These are phyloP conservation scores for Prototheca stagnorum DNA, from an alignment of 163 green algal species.

Conservation along the genomic window DNA sequence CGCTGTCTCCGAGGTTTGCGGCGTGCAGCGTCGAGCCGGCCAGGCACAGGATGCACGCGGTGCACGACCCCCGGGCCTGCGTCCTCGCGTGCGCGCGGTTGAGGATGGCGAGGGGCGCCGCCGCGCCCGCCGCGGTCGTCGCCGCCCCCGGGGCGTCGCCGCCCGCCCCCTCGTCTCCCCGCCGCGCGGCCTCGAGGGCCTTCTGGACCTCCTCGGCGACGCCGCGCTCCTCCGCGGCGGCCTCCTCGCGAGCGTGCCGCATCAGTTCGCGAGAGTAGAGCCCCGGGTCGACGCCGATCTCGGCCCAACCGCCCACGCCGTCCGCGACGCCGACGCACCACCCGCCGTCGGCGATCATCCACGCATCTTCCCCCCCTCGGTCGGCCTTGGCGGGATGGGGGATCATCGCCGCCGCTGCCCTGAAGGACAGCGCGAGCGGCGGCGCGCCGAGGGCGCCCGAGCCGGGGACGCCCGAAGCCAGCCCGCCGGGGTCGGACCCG, in stretches of 20 bases:
- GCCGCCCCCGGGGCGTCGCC: not conserved
- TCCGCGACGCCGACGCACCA: constrained; percentile 79
- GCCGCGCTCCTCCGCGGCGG: too few relatives aligned
- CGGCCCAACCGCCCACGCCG: constrained; percentile 86
- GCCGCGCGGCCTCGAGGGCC: not conserved
- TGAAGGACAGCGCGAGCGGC: constrained; percentile 13
- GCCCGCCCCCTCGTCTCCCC: too few relatives aligned
- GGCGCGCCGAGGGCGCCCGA: too few relatives aligned
- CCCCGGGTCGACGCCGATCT: constrained; percentile 33
- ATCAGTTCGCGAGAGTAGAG: constrained; percentile 38
- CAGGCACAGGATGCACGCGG: constrained; percentile 62
- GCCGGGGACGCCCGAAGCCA: not conserved
- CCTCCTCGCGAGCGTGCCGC: constrained; percentile 12
- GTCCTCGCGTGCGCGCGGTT: constrained; percentile 19
- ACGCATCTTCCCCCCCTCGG: constrained; percentile 87
- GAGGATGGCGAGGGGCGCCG: constrained; percentile 10
- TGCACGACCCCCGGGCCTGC: constrained; percentile 49
- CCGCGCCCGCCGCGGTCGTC: not conserved
- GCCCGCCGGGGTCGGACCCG: not conserved
- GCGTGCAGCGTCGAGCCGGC: constrained; percentile 44
- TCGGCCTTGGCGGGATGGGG: constrained; percentile 86
- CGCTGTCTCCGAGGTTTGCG: constrained; percentile 62
- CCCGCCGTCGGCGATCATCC: constrained; percentile 62
- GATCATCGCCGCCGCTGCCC: constrained; percentile 54
- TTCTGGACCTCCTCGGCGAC: too few relatives aligned